Evolutionary conservation across 2,329 filamentous ascomycete genomes (phyloP).

Genomic region (Fusarium nurragi): DNA sequence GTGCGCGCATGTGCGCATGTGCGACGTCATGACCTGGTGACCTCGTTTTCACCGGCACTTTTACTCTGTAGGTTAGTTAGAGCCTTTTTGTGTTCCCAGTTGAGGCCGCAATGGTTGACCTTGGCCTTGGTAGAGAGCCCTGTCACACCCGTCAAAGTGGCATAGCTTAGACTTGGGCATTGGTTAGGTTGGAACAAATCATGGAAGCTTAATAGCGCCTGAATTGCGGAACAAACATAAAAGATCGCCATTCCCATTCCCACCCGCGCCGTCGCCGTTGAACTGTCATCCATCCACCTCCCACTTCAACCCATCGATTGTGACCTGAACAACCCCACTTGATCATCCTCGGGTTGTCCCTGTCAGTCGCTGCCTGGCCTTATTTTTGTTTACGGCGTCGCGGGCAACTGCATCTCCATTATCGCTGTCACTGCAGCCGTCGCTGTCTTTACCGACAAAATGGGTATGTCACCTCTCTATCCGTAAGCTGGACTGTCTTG

Average conservation of each 20-base stretch:
- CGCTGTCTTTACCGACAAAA: conserved; percentile 6
- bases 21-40: conserved; percentile 40
- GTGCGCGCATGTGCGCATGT: conserved; percentile 32
- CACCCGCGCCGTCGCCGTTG: conserved; percentile 8
- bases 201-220: conserved; percentile 25
- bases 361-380: conserved; percentile 8
- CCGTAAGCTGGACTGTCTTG: conserved; percentile 20
- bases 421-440: not conserved
- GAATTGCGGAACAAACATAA: conserved; percentile 12
- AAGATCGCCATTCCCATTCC: conserved; percentile 33
- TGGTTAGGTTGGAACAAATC: conserved; percentile 28
- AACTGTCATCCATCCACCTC: conserved; percentile 17
- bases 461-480: conserved; percentile 38
- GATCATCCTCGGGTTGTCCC: conserved; percentile 19
- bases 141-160: not conserved
- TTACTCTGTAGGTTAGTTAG: no score
- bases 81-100: conserved; percentile 4
- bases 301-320: conserved; percentile 14
- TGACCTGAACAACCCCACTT: conserved; percentile 24
- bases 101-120: not conserved
- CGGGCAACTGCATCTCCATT: conserved; percentile 18
- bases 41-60: not conserved
- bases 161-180: conserved; percentile 28
- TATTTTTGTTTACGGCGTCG: conserved; percentile 8
- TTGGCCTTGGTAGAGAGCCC: not conserved